Base-by-base conservation (phyloP, 1,139 yeast species). In the Ogataea hybrid region DNA sequence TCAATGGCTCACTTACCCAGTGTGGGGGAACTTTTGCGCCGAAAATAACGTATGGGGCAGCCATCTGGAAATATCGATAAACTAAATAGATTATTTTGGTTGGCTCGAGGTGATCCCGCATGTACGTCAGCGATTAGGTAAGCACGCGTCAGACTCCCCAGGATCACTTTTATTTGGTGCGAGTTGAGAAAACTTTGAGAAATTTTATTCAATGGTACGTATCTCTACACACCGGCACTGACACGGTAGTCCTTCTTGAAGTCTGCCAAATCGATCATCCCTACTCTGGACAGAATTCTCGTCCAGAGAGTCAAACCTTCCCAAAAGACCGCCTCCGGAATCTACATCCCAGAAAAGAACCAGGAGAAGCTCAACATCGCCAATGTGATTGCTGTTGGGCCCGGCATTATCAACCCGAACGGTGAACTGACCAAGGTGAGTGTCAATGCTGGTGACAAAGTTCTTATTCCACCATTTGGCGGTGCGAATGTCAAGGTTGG, bases 331-430 rank as follows among this genome's bases (percentile, higher is more conserved):
- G 87, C 96, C 44, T 83, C 95, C 35, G 98, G 98, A 61, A 80
- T 92, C 62, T 88, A 81, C 73, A 85, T 92, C 54, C 98, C 98
- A 51, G 98, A 92, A 71, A 88, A 88, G 75, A 89, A 90, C 74
- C 95, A 84, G 58, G 94, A 88, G 68, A 92, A 92, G 71, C 79
- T 88, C 64, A 87, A 86, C 74, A 79, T 81, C 61, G 95, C 84
- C 44, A 80, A 81, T 41, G 94, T 85, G 44, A 65, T 85, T 56
- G 86, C 94, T 48, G 82, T 86, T 52, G 95, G 95, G 50, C 49
- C 49, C 7, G 49, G 49, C 56, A 65, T 75, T 57, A 68, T 78
- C 48, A 80, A 81, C 57, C 71, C 76, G 56, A 74, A 79, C 52
- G 97, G 97, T 49, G 71, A 80, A 59, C 66, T 80, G 48, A 75